Base-by-base conservation (phyloP, 1,284 basidiomycete species). In the Cutaneotrichosporon arboriforme region DNA sequence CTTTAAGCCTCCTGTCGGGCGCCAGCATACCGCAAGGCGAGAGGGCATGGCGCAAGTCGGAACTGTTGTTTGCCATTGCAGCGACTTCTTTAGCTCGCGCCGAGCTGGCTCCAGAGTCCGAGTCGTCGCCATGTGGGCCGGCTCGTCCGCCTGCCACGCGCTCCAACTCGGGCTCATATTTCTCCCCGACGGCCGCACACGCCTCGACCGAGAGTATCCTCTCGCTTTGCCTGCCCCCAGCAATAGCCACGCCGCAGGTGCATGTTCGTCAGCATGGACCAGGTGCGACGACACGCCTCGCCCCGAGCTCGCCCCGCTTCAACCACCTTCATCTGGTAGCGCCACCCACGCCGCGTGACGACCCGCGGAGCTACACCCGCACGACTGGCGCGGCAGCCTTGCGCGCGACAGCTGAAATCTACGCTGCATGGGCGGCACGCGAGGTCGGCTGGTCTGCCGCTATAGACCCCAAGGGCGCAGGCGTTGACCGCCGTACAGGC, bases 401-500 rank as follows among this genome's bases (percentile, higher is more conserved):
- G 18, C 64, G 74, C 41, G 68, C 71, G 21, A 70, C 70, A 1
- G 67, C 74, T n/a, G 74, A 76, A 49, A 68, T 74, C 18, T 76
- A 74, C 53, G 56, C 71, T 0, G 70, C 69, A 0, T 74, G 74
- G 74, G 72, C 73, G 5, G 73, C 74, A 5, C 58, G 70, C 23
- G 74, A 76, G 51, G 69, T 76, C 39, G 74, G 74, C n/a, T 76
- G 72, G 72, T 68, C 67, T 9, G 72, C 68, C 57, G 46, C 74
- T 13, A 71, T 72, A 40, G 74, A 74, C 49, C 60, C 65, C 46
- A 64, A 67, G 26, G 60, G 69, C 2, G 50, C 62, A 33, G 48
- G 61, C 14, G 63, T 63, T 8, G 70, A 70, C 54, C 60, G 68
- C 35, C 58, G 67, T 17, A 66, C 69, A n/a, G 66, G 67, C 42